Conservation (phyloP, 2,329 filamentous ascomycete genomes). For the Colletotrichum coccodes region DNA sequence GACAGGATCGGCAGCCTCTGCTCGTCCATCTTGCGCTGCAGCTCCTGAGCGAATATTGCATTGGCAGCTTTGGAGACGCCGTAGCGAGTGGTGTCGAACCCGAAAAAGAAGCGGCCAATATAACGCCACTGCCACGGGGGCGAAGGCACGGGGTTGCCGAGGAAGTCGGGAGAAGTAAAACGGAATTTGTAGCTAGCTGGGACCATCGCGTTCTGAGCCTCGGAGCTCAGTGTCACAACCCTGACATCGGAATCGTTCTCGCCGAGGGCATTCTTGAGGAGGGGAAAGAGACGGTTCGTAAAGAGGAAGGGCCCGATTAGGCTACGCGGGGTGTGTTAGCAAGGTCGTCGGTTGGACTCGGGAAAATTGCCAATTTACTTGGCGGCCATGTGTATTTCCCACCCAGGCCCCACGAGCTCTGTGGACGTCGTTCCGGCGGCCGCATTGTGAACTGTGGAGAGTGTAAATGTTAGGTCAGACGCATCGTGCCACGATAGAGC, state of each 20-base stretch:
- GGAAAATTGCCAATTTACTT: slow-evolving; percentile 31
- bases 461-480: neutral
- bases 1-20: slow-evolving; percentile 26
- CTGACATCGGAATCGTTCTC: slow-evolving; percentile 36
- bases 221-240: slow-evolving; percentile 36
- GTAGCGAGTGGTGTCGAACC: slow-evolving; percentile 37
- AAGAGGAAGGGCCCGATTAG: slow-evolving; percentile 38
- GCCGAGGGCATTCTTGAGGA: slow-evolving; percentile 35
- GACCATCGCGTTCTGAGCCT: slow-evolving; percentile 19
- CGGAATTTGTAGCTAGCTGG: slow-evolving; percentile 32
- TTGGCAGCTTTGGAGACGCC: slow-evolving; percentile 36
- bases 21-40: slow-evolving; percentile 32
- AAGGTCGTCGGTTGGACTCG: neutral
- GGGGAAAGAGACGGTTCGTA: slow-evolving; percentile 38
- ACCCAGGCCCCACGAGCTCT: slow-evolving; percentile 29
- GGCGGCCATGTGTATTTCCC: slow-evolving; percentile 37
- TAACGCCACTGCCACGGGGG: slow-evolving; percentile 31
- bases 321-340: slow-evolving; percentile 25
- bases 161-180: slow-evolving; percentile 29
- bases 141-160: slow-evolving; percentile 14
- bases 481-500: neutral
- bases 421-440: slow-evolving; percentile 4
- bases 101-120: slow-evolving; percentile 24
- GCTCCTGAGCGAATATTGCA: slow-evolving; percentile 32
- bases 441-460: slow-evolving; percentile 39